Evolutionary conservation across 2,329 filamentous ascomycete genomes (phyloP).

Genomic region (Mycosphaerelloides madeirae): DNA sequence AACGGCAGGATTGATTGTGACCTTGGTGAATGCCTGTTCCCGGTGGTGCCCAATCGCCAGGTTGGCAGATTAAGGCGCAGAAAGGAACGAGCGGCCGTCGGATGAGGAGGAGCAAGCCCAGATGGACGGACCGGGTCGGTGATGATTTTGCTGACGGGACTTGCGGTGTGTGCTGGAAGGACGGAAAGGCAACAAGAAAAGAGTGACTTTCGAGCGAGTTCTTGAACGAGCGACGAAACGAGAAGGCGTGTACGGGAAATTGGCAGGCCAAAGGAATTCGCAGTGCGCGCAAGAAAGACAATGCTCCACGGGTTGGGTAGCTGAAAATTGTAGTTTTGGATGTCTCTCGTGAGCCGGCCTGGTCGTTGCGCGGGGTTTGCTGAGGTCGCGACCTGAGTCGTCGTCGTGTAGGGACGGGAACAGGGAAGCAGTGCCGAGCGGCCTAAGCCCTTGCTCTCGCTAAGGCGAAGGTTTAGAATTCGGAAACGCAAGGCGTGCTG

Average conservation of each 20-base stretch:
- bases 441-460: conserved; percentile 19
- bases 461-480: conserved; percentile 14
- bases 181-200: conserved; percentile 5
- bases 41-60: conserved; percentile 19
- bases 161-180: conserved; percentile 1
- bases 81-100: no score
- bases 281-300: conserved; percentile 20
- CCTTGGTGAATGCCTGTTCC: conserved; percentile 20
- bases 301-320: conserved; percentile 19
- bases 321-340: conserved; percentile 14
- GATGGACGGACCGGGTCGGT: no score
- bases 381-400: conserved; percentile 9
- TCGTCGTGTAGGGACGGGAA: conserved; percentile 14
- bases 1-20: conserved; percentile 15
- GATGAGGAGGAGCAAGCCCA: no score
- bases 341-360: conserved; percentile 16
- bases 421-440: conserved; percentile 21
- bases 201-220: conserved; percentile 16
- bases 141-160: conserved; percentile 1
- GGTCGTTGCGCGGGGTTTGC: conserved; percentile 18
- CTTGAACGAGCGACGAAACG: conserved; percentile 23
- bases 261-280: conserved; percentile 16
- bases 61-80: conserved; percentile 1
- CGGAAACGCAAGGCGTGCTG: conserved; percentile 27
- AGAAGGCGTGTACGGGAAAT: conserved; percentile 12